Evolutionary conservation across 192 early-diverging fungal genomes (phyloP).

Genomic region (Entomortierella lignicola): DNA sequence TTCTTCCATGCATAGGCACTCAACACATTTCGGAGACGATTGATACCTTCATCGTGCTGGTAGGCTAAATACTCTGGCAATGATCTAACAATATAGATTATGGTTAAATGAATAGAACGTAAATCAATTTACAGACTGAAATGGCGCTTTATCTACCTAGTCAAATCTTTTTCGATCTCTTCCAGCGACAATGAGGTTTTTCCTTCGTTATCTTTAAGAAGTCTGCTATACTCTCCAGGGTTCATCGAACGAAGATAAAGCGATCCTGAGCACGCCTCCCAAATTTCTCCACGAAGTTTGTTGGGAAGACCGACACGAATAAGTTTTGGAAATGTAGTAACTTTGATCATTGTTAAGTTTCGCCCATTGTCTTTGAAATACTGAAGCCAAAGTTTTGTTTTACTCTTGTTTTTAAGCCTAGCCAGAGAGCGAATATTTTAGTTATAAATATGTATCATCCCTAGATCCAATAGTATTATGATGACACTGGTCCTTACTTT

Average conservation of each 20-base stretch:
- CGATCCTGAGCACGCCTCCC: slow-evolving; percentile 92
- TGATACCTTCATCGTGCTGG: slow-evolving; percentile 91
- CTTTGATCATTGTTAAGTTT: slow-evolving; percentile 86
- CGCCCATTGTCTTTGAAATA: slow-evolving; percentile 83
- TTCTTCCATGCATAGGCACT: slow-evolving; percentile 87
- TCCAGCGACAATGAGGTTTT: slow-evolving; percentile 84
- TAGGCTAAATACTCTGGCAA: slow-evolving; percentile 95
- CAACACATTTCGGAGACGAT: slow-evolving; percentile 92
- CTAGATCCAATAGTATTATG: neutral
- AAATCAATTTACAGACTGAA: neutral
- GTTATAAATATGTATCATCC: neutral
- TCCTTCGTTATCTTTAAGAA: slow-evolving; percentile 77
- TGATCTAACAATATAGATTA: slow-evolving; percentile 62
- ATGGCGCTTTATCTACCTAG: slow-evolving; percentile 57
- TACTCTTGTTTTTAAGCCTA: slow-evolving; percentile 74
- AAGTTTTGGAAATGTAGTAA: slow-evolving; percentile 88
- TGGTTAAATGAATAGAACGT: no score
- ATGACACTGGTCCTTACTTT: slow-evolving; percentile 55
- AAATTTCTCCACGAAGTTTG: slow-evolving; percentile 89
- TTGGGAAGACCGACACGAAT: slow-evolving; percentile 92
- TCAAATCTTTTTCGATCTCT: slow-evolving; percentile 97
- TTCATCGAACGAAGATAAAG: slow-evolving; percentile 90
- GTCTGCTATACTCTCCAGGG: slow-evolving; percentile 81
- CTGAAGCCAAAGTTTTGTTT: slow-evolving; percentile 79
- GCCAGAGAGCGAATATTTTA: neutral